Evolutionary conservation across 108 stramenopile genomes (phyloP), one percentile per base, ranked within the genome.

Genomic region (Cyclotella cryptica): DNA sequence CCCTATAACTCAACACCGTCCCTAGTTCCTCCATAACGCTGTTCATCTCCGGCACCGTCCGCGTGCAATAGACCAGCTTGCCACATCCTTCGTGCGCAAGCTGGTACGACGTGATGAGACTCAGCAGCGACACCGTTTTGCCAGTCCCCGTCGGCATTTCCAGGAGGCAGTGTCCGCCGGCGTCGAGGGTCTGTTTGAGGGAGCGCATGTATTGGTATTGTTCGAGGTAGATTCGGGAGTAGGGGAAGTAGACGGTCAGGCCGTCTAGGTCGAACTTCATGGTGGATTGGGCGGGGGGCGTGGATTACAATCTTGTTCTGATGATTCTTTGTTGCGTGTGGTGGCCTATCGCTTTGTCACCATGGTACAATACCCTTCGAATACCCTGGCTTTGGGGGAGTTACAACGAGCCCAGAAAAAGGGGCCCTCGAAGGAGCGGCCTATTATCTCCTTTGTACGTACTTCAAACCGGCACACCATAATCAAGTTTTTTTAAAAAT

Each of bases 21-120:
- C 92, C 98, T 66, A 99, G 76, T 75, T 99, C 98, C 82, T 98
- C 97, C 88, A 99, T 95, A 39, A 98, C 98, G 28, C 92, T 89
- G 65, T 96, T 93, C 99, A 99, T 99, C 87, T 99, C 99, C 7
- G 99, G 99, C 27, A 99, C 99, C 6, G 99, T 99, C 29, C 99
- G 96, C 12, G 99, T 99, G 78, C 98, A 99, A 73, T 99, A 99
- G 26, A 99, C 93, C 28, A 99, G 84, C 83, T 99, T 99, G 54
- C 99, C 99, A 15, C 68, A 69, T 24, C 85, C 86, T 18, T 92
- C 93, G 75, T 97, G 83, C 6, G 98, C 98, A 61, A 86, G 90
- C 80, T 99, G 98, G 85, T 99, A 99, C 43, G 92, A 91, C 43
- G 99, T 99, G 72, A 99, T 98, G 18, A 99, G 87, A 44, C 94